These are phyloP conservation scores for Naganishia kalamii DNA, from an alignment of 768 basidiomycete genomes.

Conservation along the genomic window DNA sequence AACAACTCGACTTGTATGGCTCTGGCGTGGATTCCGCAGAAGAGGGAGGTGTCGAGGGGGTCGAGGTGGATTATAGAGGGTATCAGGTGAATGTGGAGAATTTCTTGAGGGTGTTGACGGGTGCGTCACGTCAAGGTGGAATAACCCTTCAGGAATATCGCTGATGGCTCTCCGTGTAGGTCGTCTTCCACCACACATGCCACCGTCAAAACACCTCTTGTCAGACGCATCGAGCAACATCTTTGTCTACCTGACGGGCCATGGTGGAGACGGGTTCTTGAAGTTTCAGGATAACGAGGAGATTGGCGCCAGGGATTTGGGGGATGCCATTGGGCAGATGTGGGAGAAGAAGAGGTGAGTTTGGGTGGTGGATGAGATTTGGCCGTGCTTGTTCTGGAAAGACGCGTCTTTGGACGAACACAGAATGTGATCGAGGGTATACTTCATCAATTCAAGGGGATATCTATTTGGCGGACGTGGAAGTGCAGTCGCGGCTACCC, in stretches of 20 bases:
- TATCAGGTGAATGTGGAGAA: constrained; percentile 98
- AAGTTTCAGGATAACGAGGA: constrained; percentile 99
- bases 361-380: too few species aligned
- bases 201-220: constrained; percentile 83
- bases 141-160: neutral
- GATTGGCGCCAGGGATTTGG: constrained; percentile 92
- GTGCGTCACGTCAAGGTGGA: constrained; percentile 50
- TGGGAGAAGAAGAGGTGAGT: constrained; percentile 84
- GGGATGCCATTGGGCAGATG: constrained; percentile 98
- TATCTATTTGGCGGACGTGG: too few species aligned
- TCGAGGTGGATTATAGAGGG: constrained; percentile 96
- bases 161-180: constrained; percentile 51
- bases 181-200: constrained; percentile 72
- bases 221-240: constrained; percentile 86
- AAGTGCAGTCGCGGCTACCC: too few species aligned
- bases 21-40: constrained; percentile 11
- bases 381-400: too few species aligned
- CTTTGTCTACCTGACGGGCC: constrained; percentile 97
- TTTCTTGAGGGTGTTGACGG: constrained; percentile 83
- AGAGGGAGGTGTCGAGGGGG: constrained; percentile 56
- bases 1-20: constrained; percentile 81
- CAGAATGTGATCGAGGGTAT: too few species aligned
- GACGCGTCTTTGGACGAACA: too few species aligned
- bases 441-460: too few species aligned
- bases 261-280: constrained; percentile 95